Percentiles rank a stretch among this genome's conserved stretches.
These are phyloP conservation scores for Solanum aculeatissimum DNA, from an alignment of 305 asterid species.

Conservation along the genomic window DNA sequence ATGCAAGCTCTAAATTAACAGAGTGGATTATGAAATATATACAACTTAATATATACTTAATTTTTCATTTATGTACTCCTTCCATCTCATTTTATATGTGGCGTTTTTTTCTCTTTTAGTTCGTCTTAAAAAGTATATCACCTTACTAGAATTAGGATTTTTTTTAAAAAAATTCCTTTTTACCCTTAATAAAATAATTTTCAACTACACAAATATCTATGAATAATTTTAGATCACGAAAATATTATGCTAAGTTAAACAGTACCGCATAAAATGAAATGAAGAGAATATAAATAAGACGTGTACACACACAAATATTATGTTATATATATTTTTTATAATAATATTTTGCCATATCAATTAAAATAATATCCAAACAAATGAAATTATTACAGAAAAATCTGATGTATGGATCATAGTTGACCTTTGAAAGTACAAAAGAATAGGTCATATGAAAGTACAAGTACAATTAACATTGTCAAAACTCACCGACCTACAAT, in stretches of 20 bases:
- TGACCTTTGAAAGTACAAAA: neutral
- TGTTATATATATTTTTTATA: neutral
- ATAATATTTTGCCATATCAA: neutral
- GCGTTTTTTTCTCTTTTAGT: no score
- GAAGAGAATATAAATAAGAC: no score
- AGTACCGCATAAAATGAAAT: no score
- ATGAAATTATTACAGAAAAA: neutral
- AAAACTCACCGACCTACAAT: neutral
- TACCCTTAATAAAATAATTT: no score
- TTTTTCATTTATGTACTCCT: no score
- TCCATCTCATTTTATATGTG: no score
- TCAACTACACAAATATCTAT: no score
- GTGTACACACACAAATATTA: neutral
- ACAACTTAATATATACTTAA: neutral
- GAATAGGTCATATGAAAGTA: neutral
- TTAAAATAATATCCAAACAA: neutral
- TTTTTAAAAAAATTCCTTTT: no score
- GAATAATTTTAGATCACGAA: no score
- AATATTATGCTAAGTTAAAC: no score
- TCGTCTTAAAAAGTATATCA: no score
- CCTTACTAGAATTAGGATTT: no score
- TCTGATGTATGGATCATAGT: neutral
- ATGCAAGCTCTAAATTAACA: neutral
- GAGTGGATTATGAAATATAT: neutral
- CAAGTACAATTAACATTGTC: neutral